phyloP scores from a whole-genome alignment of 2,329 filamentous ascomycete species.

The Ceratocystis variospora region DNA sequence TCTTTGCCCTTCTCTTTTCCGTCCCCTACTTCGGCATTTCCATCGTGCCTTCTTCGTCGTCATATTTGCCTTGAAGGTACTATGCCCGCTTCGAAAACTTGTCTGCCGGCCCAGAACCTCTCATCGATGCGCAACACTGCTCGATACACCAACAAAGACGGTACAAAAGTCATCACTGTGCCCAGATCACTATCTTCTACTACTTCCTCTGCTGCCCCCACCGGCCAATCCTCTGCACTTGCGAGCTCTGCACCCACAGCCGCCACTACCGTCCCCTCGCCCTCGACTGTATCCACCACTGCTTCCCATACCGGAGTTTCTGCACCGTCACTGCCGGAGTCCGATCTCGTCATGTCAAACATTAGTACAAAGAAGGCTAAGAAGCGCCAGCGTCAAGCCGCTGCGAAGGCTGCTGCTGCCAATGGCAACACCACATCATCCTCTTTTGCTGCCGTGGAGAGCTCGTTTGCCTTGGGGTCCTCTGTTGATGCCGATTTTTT shows the following conservation, averaged over 20 bases:
- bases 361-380: conserved; percentile 83
- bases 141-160: conserved; percentile 55
- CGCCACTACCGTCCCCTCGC: conserved; percentile 21
- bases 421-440: not conserved
- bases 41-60: not conserved
- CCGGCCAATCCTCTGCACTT: conserved; percentile 31
- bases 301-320: conserved; percentile 20
- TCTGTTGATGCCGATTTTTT: not conserved
- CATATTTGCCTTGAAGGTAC: conserved; percentile 24
- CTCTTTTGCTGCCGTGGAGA: not conserved
- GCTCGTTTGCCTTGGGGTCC: not conserved
- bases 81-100: conserved; percentile 42
- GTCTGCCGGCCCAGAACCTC: conserved; percentile 36
- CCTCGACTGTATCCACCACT: conserved; percentile 30
- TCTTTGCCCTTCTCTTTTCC: not conserved
- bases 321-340: conserved; percentile 20
- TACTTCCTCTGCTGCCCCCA: conserved; percentile 29
- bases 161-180: conserved; percentile 54
- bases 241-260: not conserved
- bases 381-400: conserved; percentile 67
- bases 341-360: conserved; percentile 25
- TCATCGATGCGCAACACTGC: conserved; percentile 41
- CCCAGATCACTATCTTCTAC: conserved; percentile 38
- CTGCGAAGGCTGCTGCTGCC: conserved; percentile 18
- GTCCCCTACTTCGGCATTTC: not conserved